These are phyloP conservation scores for Mycena venus DNA, from an alignment of 768 basidiomycete species.

Conservation along the genomic window DNA sequence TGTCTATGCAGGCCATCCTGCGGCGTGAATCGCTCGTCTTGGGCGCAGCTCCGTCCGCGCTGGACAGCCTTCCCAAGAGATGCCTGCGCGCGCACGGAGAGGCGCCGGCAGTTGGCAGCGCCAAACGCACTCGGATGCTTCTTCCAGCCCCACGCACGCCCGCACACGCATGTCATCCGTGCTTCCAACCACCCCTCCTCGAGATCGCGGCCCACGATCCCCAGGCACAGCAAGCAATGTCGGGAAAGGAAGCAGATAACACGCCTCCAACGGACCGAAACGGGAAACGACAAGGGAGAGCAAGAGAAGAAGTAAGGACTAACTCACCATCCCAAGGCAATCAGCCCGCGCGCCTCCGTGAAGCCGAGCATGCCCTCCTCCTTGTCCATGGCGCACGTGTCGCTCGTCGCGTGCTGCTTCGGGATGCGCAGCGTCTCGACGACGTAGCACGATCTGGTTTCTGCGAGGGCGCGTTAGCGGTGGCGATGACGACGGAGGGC, in stretches of 20 bases:
- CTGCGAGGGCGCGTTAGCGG: background rate
- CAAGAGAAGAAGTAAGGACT: background rate
- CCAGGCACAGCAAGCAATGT: too few relatives aligned
- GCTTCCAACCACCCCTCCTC: too few relatives aligned
- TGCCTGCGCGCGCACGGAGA: background rate
- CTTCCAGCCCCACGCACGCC: too few relatives aligned
- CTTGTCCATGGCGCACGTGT: slow-evolving; percentile 92
- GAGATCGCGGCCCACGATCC: too few relatives aligned
- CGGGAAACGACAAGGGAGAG: too few relatives aligned
- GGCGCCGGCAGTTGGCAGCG: background rate
- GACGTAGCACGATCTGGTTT: slow-evolving; percentile 48
- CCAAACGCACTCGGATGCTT: background rate
- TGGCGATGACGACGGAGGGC: background rate
- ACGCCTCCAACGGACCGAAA: too few relatives aligned
- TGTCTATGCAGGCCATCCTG: background rate
- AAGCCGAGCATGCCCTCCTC: slow-evolving; percentile 86
- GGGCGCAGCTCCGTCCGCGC: background rate
- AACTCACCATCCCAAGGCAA: slow-evolving; percentile 90
- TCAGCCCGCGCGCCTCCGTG: slow-evolving; percentile 82
- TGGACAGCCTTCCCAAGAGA: background rate
- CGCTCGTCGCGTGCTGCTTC: slow-evolving; percentile 86
- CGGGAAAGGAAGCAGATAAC: too few relatives aligned
- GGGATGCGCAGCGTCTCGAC: slow-evolving; percentile 91
- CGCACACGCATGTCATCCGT: too few relatives aligned
- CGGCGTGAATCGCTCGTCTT: background rate